These are phyloP conservation scores for Xylariales sp. DNA, from an alignment of 2,329 filamentous ascomycete genomes.

Conservation along the genomic window DNA sequence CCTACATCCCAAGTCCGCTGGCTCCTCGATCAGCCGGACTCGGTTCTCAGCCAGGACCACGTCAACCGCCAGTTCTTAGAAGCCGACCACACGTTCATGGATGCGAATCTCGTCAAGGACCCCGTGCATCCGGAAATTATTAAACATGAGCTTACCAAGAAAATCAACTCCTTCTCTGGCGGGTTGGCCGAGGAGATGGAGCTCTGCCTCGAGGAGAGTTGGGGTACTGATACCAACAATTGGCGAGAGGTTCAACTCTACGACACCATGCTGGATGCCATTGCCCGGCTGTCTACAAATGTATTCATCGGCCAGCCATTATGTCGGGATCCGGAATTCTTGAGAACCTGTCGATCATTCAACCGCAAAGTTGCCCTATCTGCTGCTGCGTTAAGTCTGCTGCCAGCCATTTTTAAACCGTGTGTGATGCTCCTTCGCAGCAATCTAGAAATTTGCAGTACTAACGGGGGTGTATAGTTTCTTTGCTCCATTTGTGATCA, in stretches of 20 bases:
- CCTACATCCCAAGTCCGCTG: conserved; percentile 22
- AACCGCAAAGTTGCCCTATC: conserved; percentile 24
- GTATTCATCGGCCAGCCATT: conserved; percentile 25
- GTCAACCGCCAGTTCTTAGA: conserved; percentile 29
- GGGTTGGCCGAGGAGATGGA: conserved; percentile 27
- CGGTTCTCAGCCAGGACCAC: conserved; percentile 25
- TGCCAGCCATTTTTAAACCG: conserved; percentile 25
- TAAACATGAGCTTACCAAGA: conserved; percentile 25
- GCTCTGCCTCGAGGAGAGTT: conserved; percentile 19
- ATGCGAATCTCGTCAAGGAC: conserved; percentile 22
- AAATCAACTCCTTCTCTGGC: conserved; percentile 20
- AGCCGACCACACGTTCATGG: conserved; percentile 26
- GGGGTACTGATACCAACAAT: conserved; percentile 21
- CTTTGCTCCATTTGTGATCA: conserved; percentile 22
- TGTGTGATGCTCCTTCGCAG: conserved; percentile 10
- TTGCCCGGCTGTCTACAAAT: conserved; percentile 24
- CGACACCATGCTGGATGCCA: conserved; percentile 23
- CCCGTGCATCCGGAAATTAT: conserved; percentile 27
- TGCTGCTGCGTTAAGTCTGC: conserved; percentile 22
- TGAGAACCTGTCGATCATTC: conserved; percentile 25
- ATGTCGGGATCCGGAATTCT: conserved; percentile 20
- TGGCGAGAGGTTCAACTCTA: conserved; percentile 28
- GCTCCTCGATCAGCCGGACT: conserved; percentile 26
- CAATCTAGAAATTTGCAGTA: not conserved
- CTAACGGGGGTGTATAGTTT: conserved; percentile 18